Base-by-base conservation (phyloP, 1,284 basidiomycete genomes). In the Ustilago shanxiensis region DNA sequence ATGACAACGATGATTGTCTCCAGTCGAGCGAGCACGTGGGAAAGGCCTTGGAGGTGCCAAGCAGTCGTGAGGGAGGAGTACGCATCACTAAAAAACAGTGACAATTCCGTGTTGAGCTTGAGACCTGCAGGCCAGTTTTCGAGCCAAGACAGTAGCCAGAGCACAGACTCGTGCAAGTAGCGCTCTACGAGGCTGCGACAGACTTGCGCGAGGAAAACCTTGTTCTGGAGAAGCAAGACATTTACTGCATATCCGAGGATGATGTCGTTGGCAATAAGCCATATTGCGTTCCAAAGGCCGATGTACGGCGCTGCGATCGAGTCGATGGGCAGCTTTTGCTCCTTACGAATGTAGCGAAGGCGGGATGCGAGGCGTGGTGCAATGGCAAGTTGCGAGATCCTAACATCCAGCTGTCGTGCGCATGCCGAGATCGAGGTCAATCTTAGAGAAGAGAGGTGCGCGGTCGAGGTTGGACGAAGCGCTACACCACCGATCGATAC, bases 121-220 rank as follows among this genome's bases (percentile, higher is more conserved):
- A 99, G 87, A 1, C 97, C 96, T 0, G 92, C 94, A 0, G 96
- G 96, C 95, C 97, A 99, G 65, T 92, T 91, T 84, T 96, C 93
- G 4, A 99, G 89, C 95, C 95, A 98, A 1, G 89, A 79, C 1
- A 97, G 88, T 14, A 64, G 62, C 64, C 52, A 66, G 28, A 70
- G 52, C 35, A 74, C 56, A n/a, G 44, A 39, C 16, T 71, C 44
- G 18, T 74, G 35, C 37, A 70, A 53, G 18, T 61, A 72, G 2
- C 50, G 60, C 18, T 66, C 53, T 13, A 66, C 47, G 22, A 56
- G 11, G 2, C 13, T 13, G 22, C 67, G 70, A 1, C 49, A 39
- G 3, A 55, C 0, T 9, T 56, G 24, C 1, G 76, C 64, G 0
- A 78, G 41, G 20, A 31, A 18, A 1, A 44, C 1, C 16, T 57